These are phyloP conservation scores for Stachybotrys elegans DNA, from an alignment of 2,329 filamentous ascomycete species.

Conservation along the genomic window DNA sequence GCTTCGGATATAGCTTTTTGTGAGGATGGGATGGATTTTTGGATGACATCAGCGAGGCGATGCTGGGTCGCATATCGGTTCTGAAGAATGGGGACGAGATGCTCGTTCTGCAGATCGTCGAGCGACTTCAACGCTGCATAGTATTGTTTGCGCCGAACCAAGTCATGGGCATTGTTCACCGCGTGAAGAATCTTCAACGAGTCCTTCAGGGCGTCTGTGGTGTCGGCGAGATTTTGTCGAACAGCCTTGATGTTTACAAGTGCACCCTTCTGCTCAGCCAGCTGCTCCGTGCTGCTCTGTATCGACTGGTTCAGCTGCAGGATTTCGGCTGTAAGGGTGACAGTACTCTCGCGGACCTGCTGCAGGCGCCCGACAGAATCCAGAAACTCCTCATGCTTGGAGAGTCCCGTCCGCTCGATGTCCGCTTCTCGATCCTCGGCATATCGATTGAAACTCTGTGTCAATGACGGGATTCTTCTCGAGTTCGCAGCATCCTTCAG, in stretches of 20 bases:
- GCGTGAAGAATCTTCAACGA: conserved; percentile 88
- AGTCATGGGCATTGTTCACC: conserved; percentile 89
- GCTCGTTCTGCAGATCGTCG: conserved; percentile 93
- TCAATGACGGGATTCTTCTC: conserved; percentile 66
- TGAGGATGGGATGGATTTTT: conserved; percentile 88
- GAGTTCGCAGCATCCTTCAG: conserved; percentile 83
- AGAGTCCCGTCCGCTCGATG: conserved; percentile 91
- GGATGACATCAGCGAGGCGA: conserved; percentile 91
- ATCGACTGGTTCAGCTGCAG: conserved; percentile 91
- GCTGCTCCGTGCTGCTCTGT: conserved; percentile 86
- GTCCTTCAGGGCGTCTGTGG: conserved; percentile 80
- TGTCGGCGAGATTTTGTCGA: conserved; percentile 92
- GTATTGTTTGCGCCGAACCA: conserved; percentile 89
- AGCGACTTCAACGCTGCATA: conserved; percentile 91
- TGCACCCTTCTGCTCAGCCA: conserved; percentile 90
- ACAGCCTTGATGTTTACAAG: conserved; percentile 89
- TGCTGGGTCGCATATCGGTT: conserved; percentile 90
- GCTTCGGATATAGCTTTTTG: conserved; percentile 92
- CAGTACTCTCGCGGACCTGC: conserved; percentile 83
- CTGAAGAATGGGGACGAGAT: conserved; percentile 67
- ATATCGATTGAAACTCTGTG: conserved; percentile 67
- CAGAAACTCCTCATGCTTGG: conserved; percentile 95
- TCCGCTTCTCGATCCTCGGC: conserved; percentile 82
- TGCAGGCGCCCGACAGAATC: conserved; percentile 92
- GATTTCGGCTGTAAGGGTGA: conserved; percentile 84